Evolutionary conservation across 306 rosid genomes (phyloP).

Genomic region (Oxytropis ochrocephala): DNA sequence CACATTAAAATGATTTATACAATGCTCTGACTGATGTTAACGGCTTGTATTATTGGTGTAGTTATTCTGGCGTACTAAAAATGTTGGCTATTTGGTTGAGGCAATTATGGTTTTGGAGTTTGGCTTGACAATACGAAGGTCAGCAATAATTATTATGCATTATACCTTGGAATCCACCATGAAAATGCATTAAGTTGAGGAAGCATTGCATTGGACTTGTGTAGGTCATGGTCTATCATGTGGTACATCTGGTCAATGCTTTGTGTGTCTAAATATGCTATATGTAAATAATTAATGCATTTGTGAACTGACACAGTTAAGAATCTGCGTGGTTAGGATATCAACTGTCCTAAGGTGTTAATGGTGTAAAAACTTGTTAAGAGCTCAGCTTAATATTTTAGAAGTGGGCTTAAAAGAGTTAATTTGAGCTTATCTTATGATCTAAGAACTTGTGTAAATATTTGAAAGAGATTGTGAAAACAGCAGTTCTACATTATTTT

Average conservation of each 20-base stretch:
- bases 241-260: background rate
- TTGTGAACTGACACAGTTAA: background rate
- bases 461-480: too few relatives aligned
- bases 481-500: too few relatives aligned
- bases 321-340: background rate
- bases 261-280: background rate
- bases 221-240: background rate
- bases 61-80: constrained; percentile 83
- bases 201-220: background rate
- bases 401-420: too few relatives aligned
- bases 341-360: background rate
- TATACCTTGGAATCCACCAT: background rate
- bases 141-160: constrained; percentile 22
- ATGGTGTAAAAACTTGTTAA: background rate
- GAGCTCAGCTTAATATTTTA: background rate
- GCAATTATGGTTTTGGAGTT: constrained; percentile 93
- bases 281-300: background rate
- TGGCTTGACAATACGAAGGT: constrained; percentile 84
- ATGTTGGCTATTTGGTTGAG: constrained; percentile 71
- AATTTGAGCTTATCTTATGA: too few relatives aligned
- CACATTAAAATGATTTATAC: background rate
- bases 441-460: too few relatives aligned
- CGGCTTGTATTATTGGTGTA: constrained; percentile 25
- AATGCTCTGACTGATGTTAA: constrained; percentile 11
- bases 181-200: background rate